phyloP scores from a whole-genome alignment of 108 stramenopile species.

The Fragilaria radians region DNA sequence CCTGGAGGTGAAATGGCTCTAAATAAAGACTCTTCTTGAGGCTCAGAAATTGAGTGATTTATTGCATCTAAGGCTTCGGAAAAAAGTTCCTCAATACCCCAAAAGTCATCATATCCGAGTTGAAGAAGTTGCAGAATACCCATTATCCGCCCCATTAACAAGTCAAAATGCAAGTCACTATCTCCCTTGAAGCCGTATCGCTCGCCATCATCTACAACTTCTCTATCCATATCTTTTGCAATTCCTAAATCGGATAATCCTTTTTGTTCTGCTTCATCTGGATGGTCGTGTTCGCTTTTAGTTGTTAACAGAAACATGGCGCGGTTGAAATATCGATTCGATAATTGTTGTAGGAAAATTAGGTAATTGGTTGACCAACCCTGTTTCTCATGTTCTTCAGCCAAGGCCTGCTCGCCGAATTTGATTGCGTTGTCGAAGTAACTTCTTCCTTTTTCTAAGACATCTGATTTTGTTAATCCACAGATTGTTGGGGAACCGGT shows the following conservation, averaged over 20 bases:
- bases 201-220: constrained; percentile 38
- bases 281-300: constrained; percentile 16
- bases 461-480: constrained; percentile 17
- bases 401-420: no score
- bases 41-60: constrained; percentile 26
- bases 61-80: constrained; percentile 32
- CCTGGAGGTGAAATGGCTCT: constrained; percentile 26
- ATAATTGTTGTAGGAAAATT: constrained; percentile 40
- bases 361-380: no score
- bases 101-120: constrained; percentile 28
- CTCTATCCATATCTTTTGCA: constrained; percentile 24
- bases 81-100: constrained; percentile 36
- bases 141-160: constrained; percentile 34
- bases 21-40: constrained; percentile 31
- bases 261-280: constrained; percentile 20
- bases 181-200: constrained; percentile 7
- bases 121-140: constrained; percentile 32
- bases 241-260: constrained; percentile 25
- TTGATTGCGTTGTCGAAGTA: constrained; percentile 29
- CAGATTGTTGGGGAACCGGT: no score
- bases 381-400: constrained; percentile 7
- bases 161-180: constrained; percentile 30
- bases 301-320: constrained; percentile 42
- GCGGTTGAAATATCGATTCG: constrained; percentile 61
- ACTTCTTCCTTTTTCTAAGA: constrained; percentile 30